phyloP scores from a whole-genome alignment of 2,329 filamentous ascomycete genomes.

The Leptodontidium sp. region DNA sequence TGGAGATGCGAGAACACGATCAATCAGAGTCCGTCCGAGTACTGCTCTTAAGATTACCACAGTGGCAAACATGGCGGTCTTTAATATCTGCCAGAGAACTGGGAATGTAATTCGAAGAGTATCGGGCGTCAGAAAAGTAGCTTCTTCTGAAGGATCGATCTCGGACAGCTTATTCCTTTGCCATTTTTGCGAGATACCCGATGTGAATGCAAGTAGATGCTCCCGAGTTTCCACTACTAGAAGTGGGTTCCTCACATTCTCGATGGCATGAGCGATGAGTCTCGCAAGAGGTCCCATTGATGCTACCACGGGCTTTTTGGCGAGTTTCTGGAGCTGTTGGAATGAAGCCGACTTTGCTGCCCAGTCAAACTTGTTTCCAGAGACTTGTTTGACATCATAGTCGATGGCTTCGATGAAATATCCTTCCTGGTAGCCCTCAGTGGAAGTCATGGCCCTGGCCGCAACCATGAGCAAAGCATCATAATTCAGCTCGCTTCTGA shows the following conservation, averaged over 20 bases:
- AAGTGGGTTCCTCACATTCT: slow-evolving; percentile 58
- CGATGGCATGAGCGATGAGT: slow-evolving; percentile 67
- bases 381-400: slow-evolving; percentile 62
- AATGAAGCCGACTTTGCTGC: slow-evolving; percentile 63
- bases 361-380: slow-evolving; percentile 65
- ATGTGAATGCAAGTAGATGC: slow-evolving; percentile 58
- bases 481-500: slow-evolving; percentile 63
- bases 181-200: slow-evolving; percentile 67
- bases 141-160: slow-evolving; percentile 68
- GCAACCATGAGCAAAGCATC: slow-evolving; percentile 66
- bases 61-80: slow-evolving; percentile 69
- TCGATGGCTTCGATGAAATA: slow-evolving; percentile 72
- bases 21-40: slow-evolving; percentile 64
- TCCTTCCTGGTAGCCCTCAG: slow-evolving; percentile 68
- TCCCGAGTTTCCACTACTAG: slow-evolving; percentile 55
- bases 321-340: slow-evolving; percentile 61
- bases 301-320: slow-evolving; percentile 64
- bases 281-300: slow-evolving; percentile 69
- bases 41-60: slow-evolving; percentile 68
- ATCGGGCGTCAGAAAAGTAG: slow-evolving; percentile 62
- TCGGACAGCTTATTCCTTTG: slow-evolving; percentile 73
- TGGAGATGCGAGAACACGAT: slow-evolving; percentile 61
- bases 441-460: slow-evolving; percentile 63
- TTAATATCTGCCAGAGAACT: slow-evolving; percentile 69
- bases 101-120: slow-evolving; percentile 66